Percentiles rank a stretch among this genome's conserved stretches.
These are phyloP conservation scores for Sisymbrium irio DNA, from an alignment of 345 rosid species.

Conservation along the genomic window DNA sequence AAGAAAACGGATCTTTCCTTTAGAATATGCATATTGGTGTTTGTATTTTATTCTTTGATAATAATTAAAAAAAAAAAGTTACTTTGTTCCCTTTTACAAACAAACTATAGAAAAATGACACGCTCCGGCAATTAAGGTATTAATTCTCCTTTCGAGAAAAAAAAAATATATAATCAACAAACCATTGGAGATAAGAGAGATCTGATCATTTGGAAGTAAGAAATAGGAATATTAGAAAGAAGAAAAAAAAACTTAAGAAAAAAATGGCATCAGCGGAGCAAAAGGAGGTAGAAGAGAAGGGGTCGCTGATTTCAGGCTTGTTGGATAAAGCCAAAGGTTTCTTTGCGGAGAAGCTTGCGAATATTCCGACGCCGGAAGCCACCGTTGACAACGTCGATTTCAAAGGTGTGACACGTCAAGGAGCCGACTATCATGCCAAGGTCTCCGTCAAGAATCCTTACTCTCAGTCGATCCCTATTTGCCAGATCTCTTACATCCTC, in stretches of 20 bases:
- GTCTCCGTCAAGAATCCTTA: constrained; percentile 78
- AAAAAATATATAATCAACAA: neutral
- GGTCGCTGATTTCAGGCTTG: constrained; percentile 36
- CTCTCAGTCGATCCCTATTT: constrained; percentile 61
- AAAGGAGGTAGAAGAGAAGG: constrained; percentile 29
- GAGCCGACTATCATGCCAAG: constrained; percentile 61
- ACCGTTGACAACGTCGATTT: constrained; percentile 58
- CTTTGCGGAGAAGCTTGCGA: constrained; percentile 65
- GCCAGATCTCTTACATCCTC: constrained; percentile 73
- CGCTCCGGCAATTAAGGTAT: constrained; percentile 26
- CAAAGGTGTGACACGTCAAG: constrained; percentile 50
- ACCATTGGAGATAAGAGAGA: neutral
- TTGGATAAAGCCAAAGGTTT: constrained; percentile 70
- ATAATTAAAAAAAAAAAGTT: neutral
- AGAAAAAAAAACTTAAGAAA: neutral
- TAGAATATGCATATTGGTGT: neutral
- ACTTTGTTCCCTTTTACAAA: neutral
- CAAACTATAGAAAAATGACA: constrained; percentile 5
- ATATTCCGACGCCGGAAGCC: constrained; percentile 74
- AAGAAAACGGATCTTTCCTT: constrained; percentile 16
- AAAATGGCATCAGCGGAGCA: constrained; percentile 30
- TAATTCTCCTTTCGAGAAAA: neutral
- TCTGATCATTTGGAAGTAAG: constrained; percentile 15
- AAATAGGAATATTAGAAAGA: neutral
- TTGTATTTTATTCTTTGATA: neutral